A percentile compares a stretch with the other conserved stretches of the same genome.
Conservation (phyloP, 2,329 filamentous ascomycete species). For the Ciborinia camelliae region DNA sequence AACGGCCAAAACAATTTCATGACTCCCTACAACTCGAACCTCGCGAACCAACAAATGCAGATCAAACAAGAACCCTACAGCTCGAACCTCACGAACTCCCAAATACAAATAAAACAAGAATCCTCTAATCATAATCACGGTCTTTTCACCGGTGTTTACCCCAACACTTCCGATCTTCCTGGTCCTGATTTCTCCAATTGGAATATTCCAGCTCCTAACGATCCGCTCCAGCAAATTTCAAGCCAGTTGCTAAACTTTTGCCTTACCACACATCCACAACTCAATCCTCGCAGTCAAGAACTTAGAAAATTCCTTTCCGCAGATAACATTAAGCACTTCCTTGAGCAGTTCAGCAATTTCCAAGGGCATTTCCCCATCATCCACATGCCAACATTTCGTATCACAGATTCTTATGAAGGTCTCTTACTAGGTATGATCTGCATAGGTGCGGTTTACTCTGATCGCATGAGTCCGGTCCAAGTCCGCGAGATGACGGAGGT, state of each 20-base stretch:
- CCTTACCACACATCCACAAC: slow-evolving; percentile 54
- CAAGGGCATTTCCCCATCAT: slow-evolving; percentile 71
- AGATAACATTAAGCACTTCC: slow-evolving; percentile 67
- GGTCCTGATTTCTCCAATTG: slow-evolving; percentile 39
- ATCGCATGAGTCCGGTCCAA: slow-evolving; percentile 55
- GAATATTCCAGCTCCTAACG: slow-evolving; percentile 42
- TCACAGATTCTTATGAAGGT: slow-evolving; percentile 62
- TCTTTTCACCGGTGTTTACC: slow-evolving; percentile 44
- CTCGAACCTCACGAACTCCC: slow-evolving; percentile 64
- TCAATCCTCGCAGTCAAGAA: slow-evolving; percentile 51
- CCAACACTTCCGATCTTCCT: slow-evolving; percentile 27
- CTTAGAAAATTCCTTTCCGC: slow-evolving; percentile 58
- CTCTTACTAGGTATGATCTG: slow-evolving; percentile 68
- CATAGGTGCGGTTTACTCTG: slow-evolving; percentile 71
- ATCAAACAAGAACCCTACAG: slow-evolving; percentile 53
- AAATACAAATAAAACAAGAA: slow-evolving; percentile 67
- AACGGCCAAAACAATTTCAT: slow-evolving; percentile 65
- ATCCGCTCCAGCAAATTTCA: slow-evolving; percentile 53
- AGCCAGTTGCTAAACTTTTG: slow-evolving; percentile 56
- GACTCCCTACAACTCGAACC: slow-evolving; percentile 52
- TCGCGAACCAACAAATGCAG: slow-evolving; percentile 65
- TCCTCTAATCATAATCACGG: slow-evolving; percentile 47
- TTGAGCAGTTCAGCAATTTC: slow-evolving; percentile 69
- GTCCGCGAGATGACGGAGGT: slow-evolving; percentile 67
- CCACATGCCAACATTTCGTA: slow-evolving; percentile 68